These are phyloP conservation scores for Xylaria sp. DNA, from an alignment of 2,329 filamentous ascomycete genomes.

Conservation along the genomic window DNA sequence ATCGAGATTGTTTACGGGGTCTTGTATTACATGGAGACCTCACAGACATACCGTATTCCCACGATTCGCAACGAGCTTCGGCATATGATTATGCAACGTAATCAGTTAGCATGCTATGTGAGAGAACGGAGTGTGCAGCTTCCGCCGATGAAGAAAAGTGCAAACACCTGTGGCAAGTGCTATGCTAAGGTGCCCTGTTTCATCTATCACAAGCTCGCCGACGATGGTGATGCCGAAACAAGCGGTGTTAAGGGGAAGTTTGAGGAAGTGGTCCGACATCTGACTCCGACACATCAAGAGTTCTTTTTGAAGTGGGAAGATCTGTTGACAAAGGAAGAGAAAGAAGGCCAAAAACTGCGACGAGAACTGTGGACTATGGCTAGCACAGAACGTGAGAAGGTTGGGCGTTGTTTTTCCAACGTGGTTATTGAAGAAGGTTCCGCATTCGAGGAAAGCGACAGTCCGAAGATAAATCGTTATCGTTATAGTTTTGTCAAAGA, in stretches of 20 bases:
- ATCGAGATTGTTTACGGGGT: slow-evolving; percentile 90
- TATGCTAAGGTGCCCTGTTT: slow-evolving; percentile 94
- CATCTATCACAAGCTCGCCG: slow-evolving; percentile 89
- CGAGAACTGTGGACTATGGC: slow-evolving; percentile 97
- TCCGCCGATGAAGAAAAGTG: slow-evolving; percentile 85
- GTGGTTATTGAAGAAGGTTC: slow-evolving; percentile 85
- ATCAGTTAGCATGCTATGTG: slow-evolving; percentile 86
- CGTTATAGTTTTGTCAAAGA: slow-evolving; percentile 86
- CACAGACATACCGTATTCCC: slow-evolving; percentile 85
- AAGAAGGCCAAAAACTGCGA: slow-evolving; percentile 84
- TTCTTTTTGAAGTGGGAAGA: slow-evolving; percentile 98
- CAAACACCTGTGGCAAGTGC: slow-evolving; percentile 84
- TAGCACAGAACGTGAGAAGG: slow-evolving; percentile 85
- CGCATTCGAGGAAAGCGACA: slow-evolving; percentile 72
- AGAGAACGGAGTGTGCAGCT: slow-evolving; percentile 81
- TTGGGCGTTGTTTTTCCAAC: slow-evolving; percentile 89
- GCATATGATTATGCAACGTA: slow-evolving; percentile 97
- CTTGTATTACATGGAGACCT: slow-evolving; percentile 93
- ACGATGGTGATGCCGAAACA: slow-evolving; percentile 81
- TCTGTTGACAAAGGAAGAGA: slow-evolving; percentile 92
- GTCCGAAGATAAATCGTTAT: slow-evolving; percentile 89
- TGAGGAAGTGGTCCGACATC: slow-evolving; percentile 78
- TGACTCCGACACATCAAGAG: slow-evolving; percentile 76
- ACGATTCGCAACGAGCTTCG: slow-evolving; percentile 87
- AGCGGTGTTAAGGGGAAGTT: slow-evolving; percentile 87